Conservation (phyloP, 139 green algal genomes). For the Limnomonas spitsbergensis region DNA sequence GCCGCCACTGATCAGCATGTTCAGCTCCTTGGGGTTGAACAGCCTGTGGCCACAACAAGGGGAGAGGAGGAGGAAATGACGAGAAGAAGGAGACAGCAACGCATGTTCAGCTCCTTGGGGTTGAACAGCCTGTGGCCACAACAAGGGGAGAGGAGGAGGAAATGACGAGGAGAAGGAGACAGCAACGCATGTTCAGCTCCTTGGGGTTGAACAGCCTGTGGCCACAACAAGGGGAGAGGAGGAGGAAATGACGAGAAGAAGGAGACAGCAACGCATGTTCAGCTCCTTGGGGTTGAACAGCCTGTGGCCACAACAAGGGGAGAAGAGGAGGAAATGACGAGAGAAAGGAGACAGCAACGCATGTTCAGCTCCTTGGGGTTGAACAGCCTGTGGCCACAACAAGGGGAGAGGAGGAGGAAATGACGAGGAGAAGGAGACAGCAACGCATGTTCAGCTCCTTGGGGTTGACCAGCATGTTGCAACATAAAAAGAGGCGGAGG, state of each 20-base stretch:
- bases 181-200: conserved; percentile 86
- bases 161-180: too few relatives aligned
- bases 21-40: conserved; percentile 86
- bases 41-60: conserved; percentile 51
- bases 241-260: not conserved
- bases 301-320: conserved; percentile 15
- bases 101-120: conserved; percentile 78
- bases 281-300: conserved; percentile 88
- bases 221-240: not conserved
- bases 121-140: conserved; percentile 82
- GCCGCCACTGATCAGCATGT: conserved; percentile 60
- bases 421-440: too few relatives aligned
- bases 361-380: conserved; percentile 79
- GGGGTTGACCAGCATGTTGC: conserved; percentile 75
- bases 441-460: conserved; percentile 82
- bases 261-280: too few relatives aligned
- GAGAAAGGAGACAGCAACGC: too few relatives aligned
- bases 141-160: not conserved
- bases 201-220: conserved; percentile 74
- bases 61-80: not conserved
- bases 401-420: not conserved
- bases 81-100: too few relatives aligned
- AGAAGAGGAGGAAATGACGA: not conserved
- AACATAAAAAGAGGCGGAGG: not conserved
- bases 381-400: conserved; percentile 82